Base-by-base conservation (phyloP, 306 rosid genomes). In the Cicer pinnatifidum region DNA sequence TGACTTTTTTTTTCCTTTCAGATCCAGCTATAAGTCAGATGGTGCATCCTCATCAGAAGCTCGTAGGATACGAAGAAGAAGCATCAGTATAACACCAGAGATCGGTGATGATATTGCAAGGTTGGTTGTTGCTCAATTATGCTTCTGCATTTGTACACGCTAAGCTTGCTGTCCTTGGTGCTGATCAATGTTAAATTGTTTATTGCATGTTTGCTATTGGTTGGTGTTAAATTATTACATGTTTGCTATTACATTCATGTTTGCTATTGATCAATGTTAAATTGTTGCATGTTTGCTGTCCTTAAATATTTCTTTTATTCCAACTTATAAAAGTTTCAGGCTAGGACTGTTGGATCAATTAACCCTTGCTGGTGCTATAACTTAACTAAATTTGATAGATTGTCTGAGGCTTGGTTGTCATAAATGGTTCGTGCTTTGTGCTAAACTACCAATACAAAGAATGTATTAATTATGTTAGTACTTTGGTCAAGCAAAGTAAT, bases 51-150 rank as follows among this genome's bases (percentile, higher is more conserved):
- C 91, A 10, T 88, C 97, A 72, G 90, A 89, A 71, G 88, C 85
- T 71, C 95, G 96, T 63, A 84, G 95, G 78, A 67, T 89, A 75
- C 86, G 97, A 82, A 82, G 98, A 81, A 88, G 98, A 83, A 89
- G 98, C 89, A 83, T 88, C 50, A 94, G 97, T 71, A 91, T 94
- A 73, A 93, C 97, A 46, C 97, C 97, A 40, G 99, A 94, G 88
- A 91, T 94, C 68, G 91, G 99, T 78, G 99, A 94, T 88, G 97
- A 94, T 78, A 91, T 94, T 73, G 97, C 85, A 78, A 89, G 99
- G 99, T 94, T 83, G 90, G 69, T 80, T 57, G 12, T 78, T 81
- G 71, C 81, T 56, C 61, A 65, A 17, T 83, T 53, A 16, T 79
- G 57, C 70, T 74, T 71, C 16, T 67, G 17, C 45, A n/a, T 69